These are phyloP conservation scores for Spizellomyces punctatus DNA, from an alignment of 192 early-diverging fungal species.

Conservation along the genomic window DNA sequence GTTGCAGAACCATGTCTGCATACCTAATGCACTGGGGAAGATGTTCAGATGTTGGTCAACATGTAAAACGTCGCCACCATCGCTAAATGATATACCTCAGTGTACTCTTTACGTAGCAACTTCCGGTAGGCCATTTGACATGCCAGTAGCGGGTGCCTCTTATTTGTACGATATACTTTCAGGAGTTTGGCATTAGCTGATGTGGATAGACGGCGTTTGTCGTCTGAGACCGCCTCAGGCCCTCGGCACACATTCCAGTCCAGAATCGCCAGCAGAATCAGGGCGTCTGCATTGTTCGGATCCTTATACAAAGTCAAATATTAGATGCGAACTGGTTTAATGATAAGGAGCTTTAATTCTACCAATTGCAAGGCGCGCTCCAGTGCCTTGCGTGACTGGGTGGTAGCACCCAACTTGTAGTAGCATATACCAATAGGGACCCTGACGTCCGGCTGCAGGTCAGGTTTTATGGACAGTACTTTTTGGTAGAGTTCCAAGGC, in stretches of 20 bases:
- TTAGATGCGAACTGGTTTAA: too few relatives aligned
- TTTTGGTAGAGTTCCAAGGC: constrained; percentile 80
- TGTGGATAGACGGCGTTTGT: constrained; percentile 38
- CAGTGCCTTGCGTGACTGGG: constrained; percentile 73
- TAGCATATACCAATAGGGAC: constrained; percentile 89
- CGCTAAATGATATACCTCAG: not conserved
- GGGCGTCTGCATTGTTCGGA: constrained; percentile 67
- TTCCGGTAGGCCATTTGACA: constrained; percentile 42
- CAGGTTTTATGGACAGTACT: constrained; percentile 63
- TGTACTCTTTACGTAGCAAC: constrained; percentile 11
- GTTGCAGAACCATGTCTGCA: constrained; percentile 13
- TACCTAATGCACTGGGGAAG: constrained; percentile 24
- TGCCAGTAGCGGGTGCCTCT: constrained; percentile 54
- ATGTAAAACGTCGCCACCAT: not conserved
- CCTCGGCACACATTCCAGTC: constrained; percentile 73
- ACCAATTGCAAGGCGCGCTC: constrained; percentile 68
- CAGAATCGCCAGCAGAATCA: constrained; percentile 72
- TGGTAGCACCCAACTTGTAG: constrained; percentile 67
- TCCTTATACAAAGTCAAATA: constrained; percentile 36
- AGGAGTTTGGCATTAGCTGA: constrained; percentile 42
- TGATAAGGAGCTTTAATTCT: constrained; percentile 11
- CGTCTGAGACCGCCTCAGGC: not conserved
- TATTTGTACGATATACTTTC: constrained; percentile 52
- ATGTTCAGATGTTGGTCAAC: not conserved
- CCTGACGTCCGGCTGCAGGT: constrained; percentile 68